phyloP scores from a whole-genome alignment of 2,329 filamentous ascomycete genomes.

The Colletotrichum noveboracense region DNA sequence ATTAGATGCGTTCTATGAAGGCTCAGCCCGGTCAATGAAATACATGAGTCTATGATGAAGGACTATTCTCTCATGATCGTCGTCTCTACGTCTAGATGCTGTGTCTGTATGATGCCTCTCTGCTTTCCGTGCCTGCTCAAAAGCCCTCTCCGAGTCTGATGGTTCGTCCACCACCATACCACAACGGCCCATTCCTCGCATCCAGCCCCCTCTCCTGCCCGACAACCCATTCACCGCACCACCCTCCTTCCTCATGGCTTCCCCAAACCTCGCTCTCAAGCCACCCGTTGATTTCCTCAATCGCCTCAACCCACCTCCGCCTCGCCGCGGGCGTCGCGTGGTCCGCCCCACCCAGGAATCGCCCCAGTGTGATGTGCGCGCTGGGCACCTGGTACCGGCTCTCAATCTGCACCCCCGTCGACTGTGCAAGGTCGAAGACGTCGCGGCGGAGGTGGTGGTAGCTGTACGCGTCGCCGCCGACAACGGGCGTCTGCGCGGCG shows the following conservation, averaged over 20 bases:
- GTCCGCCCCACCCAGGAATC: constrained; percentile 76
- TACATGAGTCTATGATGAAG: constrained; percentile 14
- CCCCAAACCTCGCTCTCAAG: constrained; percentile 76
- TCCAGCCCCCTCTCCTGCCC: constrained; percentile 85
- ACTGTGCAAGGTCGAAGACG: constrained; percentile 66
- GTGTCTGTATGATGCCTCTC: background rate
- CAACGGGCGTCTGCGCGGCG: constrained; percentile 35
- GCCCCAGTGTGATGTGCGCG: constrained; percentile 85
- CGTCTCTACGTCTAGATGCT: background rate
- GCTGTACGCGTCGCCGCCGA: constrained; percentile 71
- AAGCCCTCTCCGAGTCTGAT: constrained; percentile 69
- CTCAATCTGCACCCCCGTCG: constrained; percentile 70
- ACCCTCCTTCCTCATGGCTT: constrained; percentile 41
- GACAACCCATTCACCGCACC: constrained; percentile 80
- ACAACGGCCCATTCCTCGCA: constrained; percentile 75
- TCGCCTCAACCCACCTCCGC: constrained; percentile 66
- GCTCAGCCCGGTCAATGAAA: constrained; percentile 21
- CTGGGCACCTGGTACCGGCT: constrained; percentile 89
- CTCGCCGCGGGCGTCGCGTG: constrained; percentile 65
- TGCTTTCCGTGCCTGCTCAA: constrained; percentile 31
- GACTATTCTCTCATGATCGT: background rate
- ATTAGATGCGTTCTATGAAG: constrained; percentile 12
- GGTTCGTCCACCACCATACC: constrained; percentile 85
- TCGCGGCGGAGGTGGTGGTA: constrained; percentile 92
- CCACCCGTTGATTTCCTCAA: constrained; percentile 81